Conservation (phyloP, 768 basidiomycete species). For the Boletus patriciae region DNA sequence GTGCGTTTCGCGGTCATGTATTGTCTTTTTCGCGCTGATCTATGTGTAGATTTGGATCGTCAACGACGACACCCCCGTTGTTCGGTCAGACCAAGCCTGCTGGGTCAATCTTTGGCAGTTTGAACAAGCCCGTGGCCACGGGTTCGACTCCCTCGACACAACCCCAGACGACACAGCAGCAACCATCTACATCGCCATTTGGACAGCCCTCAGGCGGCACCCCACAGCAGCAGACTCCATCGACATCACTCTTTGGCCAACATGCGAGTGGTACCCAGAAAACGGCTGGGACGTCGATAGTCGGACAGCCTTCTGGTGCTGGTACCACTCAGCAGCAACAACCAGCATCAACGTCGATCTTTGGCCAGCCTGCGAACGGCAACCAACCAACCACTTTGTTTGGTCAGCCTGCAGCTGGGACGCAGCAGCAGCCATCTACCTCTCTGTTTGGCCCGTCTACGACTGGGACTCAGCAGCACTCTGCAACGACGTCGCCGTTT, state of each 20-base stretch:
- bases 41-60: constrained; percentile 37
- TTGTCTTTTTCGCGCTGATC: constrained; percentile 5
- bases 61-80: constrained; percentile 38
- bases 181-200: constrained; percentile 34
- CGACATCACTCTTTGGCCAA: constrained; percentile 32
- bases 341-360: constrained; percentile 4
- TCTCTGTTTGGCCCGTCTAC: constrained; percentile 20
- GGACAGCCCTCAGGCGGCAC: constrained; percentile 29
- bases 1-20: constrained; percentile 10
- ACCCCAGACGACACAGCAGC: constrained; percentile 23
- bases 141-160: constrained; percentile 14
- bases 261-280: constrained; percentile 7
- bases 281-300: background rate
- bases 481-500: constrained; percentile 32
- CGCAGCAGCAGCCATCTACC: constrained; percentile 26
- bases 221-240: constrained; percentile 19
- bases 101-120: constrained; percentile 40
- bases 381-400: constrained; percentile 1
- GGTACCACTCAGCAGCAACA: constrained; percentile 13
- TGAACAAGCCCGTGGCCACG: constrained; percentile 27
- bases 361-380: constrained; percentile 9
- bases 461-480: constrained; percentile 31
- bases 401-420: background rate
- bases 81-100: constrained; percentile 37
- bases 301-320: constrained; percentile 13